phyloP scores from a whole-genome alignment of 148 eudicot species.

The Rhododendron griersonianum region DNA sequence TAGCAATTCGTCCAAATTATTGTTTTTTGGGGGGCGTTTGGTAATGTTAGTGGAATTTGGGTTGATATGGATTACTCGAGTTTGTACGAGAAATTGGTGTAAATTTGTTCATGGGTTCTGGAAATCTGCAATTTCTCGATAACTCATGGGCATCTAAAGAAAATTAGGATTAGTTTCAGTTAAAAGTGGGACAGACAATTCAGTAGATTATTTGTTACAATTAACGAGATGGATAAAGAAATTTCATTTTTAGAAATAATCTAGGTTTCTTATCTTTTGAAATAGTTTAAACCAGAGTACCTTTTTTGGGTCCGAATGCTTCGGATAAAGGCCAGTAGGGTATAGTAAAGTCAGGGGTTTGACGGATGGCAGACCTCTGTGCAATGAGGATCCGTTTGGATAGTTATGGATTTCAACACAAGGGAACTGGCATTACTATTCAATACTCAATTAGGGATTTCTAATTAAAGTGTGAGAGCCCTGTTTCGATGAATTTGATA shows the following conservation, averaged over 20 bases:
- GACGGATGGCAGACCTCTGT: neutral
- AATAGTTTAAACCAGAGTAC: neutral
- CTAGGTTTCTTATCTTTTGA: neutral
- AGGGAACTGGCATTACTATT: neutral
- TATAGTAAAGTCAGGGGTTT: neutral
- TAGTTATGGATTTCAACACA: neutral
- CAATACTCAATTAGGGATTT: neutral
- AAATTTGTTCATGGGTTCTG: neutral
- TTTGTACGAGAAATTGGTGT: constrained; percentile 1
- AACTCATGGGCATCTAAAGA: neutral
- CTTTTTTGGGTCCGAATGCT: neutral
- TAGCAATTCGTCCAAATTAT: neutral
- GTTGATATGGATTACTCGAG: neutral
- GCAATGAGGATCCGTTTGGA: neutral
- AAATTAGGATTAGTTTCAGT: neutral
- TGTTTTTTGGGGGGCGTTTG: neutral
- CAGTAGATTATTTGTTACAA: neutral
- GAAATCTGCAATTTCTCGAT: neutral
- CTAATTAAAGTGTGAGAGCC: neutral
- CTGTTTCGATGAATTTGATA: neutral
- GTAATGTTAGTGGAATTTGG: neutral
- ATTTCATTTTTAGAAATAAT: neutral
- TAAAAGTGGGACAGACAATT: neutral
- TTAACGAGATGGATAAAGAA: neutral
- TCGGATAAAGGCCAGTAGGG: neutral